Conservation (phyloP, 1,284 basidiomycete genomes). For the Sporisorium scitamineum region DNA sequence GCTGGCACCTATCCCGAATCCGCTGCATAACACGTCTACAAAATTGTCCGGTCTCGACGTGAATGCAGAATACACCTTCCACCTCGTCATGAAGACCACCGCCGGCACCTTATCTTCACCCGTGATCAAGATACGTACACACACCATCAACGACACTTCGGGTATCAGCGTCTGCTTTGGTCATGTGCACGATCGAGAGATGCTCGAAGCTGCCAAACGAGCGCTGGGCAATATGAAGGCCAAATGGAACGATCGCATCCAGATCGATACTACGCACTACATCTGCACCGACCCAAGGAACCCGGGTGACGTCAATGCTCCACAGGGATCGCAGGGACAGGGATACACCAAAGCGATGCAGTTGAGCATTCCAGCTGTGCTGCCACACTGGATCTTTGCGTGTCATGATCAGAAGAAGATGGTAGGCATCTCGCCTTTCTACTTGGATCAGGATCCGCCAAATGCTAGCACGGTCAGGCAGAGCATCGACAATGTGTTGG, state of each 20-base stretch:
- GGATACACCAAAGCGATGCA: conserved; percentile 64
- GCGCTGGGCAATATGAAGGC: conserved; percentile 58
- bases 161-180: conserved; percentile 68
- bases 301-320: conserved; percentile 37
- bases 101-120: conserved; percentile 62
- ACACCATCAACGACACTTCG: conserved; percentile 65
- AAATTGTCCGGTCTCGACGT: conserved; percentile 66
- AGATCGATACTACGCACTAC: conserved; percentile 74
- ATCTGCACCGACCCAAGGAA: conserved; percentile 61
- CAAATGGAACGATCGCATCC: conserved; percentile 85
- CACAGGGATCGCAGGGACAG: conserved; percentile 25
- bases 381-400: conserved; percentile 68
- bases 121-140: conserved; percentile 59
- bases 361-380: conserved; percentile 66
- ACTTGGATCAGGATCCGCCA: conserved; percentile 65
- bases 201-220: conserved; percentile 53
- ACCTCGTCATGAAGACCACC: conserved; percentile 66
- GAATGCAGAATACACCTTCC: conserved; percentile 66
- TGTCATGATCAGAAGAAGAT: conserved; percentile 65
- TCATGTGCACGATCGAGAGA: conserved; percentile 44
- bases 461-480: conserved; percentile 54
- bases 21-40: conserved; percentile 65
- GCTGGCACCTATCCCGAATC: conserved; percentile 65
- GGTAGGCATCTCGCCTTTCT: conserved; percentile 66
- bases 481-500: conserved; percentile 39